These are phyloP conservation scores for Anacardium occidentale DNA, from an alignment of 345 rosid species.

Conservation along the genomic window DNA sequence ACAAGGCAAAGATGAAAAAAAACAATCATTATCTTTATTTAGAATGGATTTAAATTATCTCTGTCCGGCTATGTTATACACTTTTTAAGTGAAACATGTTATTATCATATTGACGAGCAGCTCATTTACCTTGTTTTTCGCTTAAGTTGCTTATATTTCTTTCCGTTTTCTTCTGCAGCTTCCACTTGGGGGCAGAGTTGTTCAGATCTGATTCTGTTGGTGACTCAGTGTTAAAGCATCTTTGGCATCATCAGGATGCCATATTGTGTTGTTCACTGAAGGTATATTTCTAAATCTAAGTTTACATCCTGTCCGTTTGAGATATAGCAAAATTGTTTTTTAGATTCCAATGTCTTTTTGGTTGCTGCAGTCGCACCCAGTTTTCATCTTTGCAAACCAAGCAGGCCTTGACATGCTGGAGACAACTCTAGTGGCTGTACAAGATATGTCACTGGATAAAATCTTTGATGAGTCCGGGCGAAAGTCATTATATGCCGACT, in stretches of 20 bases:
- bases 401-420: conserved; percentile 99
- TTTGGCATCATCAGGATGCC: conserved; percentile 94
- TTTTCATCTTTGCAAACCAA: conserved; percentile 91
- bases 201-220: conserved; percentile 56
- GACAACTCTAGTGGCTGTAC: conserved; percentile 94
- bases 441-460: conserved; percentile 88
- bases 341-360: background rate
- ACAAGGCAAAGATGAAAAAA: too few relatives aligned
- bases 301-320: background rate
- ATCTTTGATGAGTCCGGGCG: conserved; percentile 88
- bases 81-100: background rate
- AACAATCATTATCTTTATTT: background rate
- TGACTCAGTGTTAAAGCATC: conserved; percentile 65
- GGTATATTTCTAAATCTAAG: conserved; percentile 37
- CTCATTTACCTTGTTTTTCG: background rate
- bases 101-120: background rate
- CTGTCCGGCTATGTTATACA: background rate
- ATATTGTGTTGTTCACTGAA: conserved; percentile 86
- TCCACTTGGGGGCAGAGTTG: conserved; percentile 68
- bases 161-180: conserved; percentile 40
- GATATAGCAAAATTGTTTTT: background rate
- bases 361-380: conserved; percentile 69
- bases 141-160: conserved; percentile 11
- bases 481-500: conserved; percentile 70
- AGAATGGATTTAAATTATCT: background rate